Evolutionary conservation across 768 basidiomycete species (phyloP).

Genomic region (Botryobasidium botryosum): DNA sequence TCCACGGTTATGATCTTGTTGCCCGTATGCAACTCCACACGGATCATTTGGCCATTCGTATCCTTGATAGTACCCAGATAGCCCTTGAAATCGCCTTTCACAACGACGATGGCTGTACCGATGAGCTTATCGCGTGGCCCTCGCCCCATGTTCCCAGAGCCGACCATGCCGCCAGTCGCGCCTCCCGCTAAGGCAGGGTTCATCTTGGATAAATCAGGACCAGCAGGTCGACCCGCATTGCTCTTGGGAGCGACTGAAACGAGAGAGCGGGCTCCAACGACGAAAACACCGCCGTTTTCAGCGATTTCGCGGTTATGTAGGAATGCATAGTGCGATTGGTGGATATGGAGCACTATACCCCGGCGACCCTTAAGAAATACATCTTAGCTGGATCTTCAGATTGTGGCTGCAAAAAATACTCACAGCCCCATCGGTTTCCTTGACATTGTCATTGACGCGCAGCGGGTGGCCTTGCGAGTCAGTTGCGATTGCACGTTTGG

Average conservation of each 20-base stretch:
- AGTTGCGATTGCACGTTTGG: constrained; percentile 65
- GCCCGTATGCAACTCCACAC: constrained; percentile 80
- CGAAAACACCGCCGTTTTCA: constrained; percentile 91
- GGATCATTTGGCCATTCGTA: constrained; percentile 68
- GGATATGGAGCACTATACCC: constrained; percentile 83
- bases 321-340: constrained; percentile 89
- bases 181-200: constrained; percentile 53
- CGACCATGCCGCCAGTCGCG: constrained; percentile 58
- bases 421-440: constrained; percentile 81
- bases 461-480: constrained; percentile 83
- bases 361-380: constrained; percentile 66
- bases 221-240: constrained; percentile 41
- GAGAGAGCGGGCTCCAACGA: constrained; percentile 69
- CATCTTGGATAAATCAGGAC: constrained; percentile 75
- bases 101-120: constrained; percentile 57
- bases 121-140: constrained; percentile 72
- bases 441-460: constrained; percentile 76
- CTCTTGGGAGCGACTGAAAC: constrained; percentile 79
- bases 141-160: constrained; percentile 57
- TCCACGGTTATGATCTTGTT: constrained; percentile 82
- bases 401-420: background rate
- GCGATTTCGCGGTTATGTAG: constrained; percentile 77
- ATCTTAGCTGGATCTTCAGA: constrained; percentile 8
- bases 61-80: constrained; percentile 89
- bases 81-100: constrained; percentile 82